Conservation (phyloP, 345 rosid genomes). For the Populus deltoides region DNA sequence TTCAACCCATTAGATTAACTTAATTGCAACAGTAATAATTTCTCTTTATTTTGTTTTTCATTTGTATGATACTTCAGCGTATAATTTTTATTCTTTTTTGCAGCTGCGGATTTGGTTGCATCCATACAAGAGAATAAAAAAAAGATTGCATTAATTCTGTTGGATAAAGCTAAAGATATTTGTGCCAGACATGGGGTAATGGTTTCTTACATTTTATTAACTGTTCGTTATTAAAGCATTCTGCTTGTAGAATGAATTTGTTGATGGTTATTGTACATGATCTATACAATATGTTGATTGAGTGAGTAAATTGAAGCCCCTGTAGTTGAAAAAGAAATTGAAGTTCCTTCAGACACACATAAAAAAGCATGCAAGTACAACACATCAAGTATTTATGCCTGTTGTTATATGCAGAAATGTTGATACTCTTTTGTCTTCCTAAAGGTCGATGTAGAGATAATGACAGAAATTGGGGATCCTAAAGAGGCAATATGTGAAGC, state of each 20-base stretch:
- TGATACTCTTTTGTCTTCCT: not conserved
- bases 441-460: conserved; percentile 54
- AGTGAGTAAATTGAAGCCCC: not conserved
- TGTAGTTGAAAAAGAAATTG: not conserved
- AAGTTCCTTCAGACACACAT: not conserved
- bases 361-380: not conserved
- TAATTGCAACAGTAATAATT: no score
- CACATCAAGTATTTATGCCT: not conserved
- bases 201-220: not conserved
- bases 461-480: conserved; percentile 48
- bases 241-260: not conserved
- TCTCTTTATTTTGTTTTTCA: not conserved
- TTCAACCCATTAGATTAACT: no score
- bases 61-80: not conserved
- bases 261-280: not conserved
- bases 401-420: not conserved
- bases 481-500: conserved; percentile 43
- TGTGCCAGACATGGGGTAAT: conserved; percentile 55
- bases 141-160: conserved; percentile 32
- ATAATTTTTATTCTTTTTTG: not conserved
- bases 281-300: not conserved
- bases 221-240: not conserved
- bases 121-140: conserved; percentile 48
- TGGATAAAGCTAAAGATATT: conserved; percentile 43
- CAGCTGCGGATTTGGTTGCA: conserved; percentile 57